phyloP scores from a whole-genome alignment of 257 asterid species.

The Jaltomata sinuosa region DNA sequence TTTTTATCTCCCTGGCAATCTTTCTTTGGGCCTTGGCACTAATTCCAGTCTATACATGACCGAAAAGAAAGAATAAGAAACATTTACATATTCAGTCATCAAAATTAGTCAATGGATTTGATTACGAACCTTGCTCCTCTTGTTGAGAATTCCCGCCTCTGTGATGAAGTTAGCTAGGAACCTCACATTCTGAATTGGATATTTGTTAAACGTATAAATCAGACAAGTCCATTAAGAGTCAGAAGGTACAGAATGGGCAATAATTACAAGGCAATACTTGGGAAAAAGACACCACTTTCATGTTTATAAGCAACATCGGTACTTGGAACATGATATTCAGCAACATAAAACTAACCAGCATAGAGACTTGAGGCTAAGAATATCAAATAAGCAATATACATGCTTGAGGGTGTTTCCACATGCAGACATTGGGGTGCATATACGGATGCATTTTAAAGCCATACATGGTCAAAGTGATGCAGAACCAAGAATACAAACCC shows the following conservation, averaged over 20 bases:
- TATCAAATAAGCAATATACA: background rate
- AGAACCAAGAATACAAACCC: constrained; percentile 42
- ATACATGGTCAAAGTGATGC: background rate
- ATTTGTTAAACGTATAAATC: background rate
- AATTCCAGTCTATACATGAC: too few species aligned
- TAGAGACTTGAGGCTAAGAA: background rate
- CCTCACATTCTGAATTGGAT: constrained; percentile 53
- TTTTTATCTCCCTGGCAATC: too few species aligned
- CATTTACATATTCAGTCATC: background rate
- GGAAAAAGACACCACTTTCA: background rate
- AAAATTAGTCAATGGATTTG: background rate
- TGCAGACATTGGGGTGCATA: background rate
- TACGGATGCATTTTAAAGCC: background rate
- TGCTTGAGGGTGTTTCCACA: background rate
- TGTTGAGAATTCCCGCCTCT: constrained; percentile 68
- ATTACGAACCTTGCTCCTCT: constrained; percentile 67
- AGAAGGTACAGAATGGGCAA: background rate
- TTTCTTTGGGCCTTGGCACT: too few species aligned
- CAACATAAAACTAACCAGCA: background rate
- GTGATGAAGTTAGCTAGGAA: constrained; percentile 81
- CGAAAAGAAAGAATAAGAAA: background rate
- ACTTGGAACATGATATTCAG: background rate
- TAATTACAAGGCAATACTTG: background rate
- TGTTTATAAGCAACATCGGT: background rate
- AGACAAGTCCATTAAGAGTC: background rate